phyloP scores from a whole-genome alignment of 164 flowering plant species.

The Sedum album region DNA sequence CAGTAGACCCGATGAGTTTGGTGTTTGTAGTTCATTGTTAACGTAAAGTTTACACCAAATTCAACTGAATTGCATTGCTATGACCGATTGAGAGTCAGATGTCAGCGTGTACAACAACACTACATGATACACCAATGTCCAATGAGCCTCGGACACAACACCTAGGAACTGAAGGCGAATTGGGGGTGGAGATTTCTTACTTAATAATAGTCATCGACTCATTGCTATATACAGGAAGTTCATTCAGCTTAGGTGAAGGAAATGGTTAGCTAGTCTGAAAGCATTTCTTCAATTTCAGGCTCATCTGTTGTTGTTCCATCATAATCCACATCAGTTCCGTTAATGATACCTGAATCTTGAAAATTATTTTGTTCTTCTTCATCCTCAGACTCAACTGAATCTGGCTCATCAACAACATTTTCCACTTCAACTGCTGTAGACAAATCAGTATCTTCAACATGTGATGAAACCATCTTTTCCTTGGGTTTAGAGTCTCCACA shows the following conservation, averaged over 20 bases:
- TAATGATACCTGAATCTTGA: conserved; percentile 22
- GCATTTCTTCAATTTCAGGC: conserved; percentile 72
- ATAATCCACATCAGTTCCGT: conserved; percentile 37
- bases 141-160: no score
- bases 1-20: no score
- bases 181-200: no score
- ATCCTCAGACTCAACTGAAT: conserved; percentile 40
- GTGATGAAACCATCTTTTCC: conserved; percentile 21
- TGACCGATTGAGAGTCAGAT: no score
- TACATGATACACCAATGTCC: no score
- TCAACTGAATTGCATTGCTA: no score
- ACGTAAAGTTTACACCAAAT: no score
- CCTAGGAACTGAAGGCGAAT: no score
- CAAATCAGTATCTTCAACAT: conserved; percentile 19
- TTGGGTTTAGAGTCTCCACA: conserved; percentile 39
- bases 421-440: conserved; percentile 29
- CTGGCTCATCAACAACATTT: conserved; percentile 42
- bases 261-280: conserved; percentile 44
- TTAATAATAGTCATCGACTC: no score
- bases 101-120: no score
- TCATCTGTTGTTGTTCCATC: conserved; percentile 28
- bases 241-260: background rate
- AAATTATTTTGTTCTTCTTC: conserved; percentile 31
- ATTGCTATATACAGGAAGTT: background rate
- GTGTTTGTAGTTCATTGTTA: no score